A percentile compares a stretch with the other conserved stretches of the same genome.
phyloP scores from a whole-genome alignment of 2,329 filamentous ascomycete species.

The Cryphonectria japonica region DNA sequence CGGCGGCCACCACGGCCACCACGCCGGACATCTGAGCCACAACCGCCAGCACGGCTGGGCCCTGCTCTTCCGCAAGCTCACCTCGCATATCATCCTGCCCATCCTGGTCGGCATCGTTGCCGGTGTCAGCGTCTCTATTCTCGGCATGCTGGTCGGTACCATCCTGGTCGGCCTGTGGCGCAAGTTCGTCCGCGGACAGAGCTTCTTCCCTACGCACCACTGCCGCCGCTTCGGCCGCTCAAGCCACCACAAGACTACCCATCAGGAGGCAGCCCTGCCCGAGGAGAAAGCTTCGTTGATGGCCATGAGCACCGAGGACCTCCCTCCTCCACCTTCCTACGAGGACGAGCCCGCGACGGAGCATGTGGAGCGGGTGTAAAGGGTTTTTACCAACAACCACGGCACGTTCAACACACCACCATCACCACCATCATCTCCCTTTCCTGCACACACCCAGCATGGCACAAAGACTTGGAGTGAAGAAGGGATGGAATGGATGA shows the following conservation, averaged over 20 bases:
- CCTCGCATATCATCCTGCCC: slow-evolving; percentile 67
- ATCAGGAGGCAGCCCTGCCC: slow-evolving; percentile 42
- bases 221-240: slow-evolving; percentile 37
- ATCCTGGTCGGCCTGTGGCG: slow-evolving; percentile 63
- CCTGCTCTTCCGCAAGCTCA: slow-evolving; percentile 57
- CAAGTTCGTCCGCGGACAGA: slow-evolving; percentile 52
- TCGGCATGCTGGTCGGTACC: slow-evolving; percentile 69
- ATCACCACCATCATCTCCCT: not conserved
- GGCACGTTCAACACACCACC: not conserved
- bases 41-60: slow-evolving; percentile 42
- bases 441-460: slow-evolving; percentile 1
- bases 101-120: slow-evolving; percentile 70
- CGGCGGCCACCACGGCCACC: slow-evolving; percentile 33
- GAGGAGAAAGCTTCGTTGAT: slow-evolving; percentile 59
- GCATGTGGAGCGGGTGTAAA: slow-evolving; percentile 17
- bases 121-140: slow-evolving; percentile 61
- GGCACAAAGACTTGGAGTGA: not conserved
- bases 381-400: not conserved
- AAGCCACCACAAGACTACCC: slow-evolving; percentile 40
- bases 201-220: slow-evolving; percentile 37
- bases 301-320: slow-evolving; percentile 39
- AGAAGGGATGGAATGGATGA: not conserved
- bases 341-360: slow-evolving; percentile 29
- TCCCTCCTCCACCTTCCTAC: slow-evolving; percentile 36
- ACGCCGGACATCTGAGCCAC: slow-evolving; percentile 18